Percentiles rank a stretch among this genome's conserved stretches.
Conservation (phyloP, 208 protist genomes). For the Giardia muris region DNA sequence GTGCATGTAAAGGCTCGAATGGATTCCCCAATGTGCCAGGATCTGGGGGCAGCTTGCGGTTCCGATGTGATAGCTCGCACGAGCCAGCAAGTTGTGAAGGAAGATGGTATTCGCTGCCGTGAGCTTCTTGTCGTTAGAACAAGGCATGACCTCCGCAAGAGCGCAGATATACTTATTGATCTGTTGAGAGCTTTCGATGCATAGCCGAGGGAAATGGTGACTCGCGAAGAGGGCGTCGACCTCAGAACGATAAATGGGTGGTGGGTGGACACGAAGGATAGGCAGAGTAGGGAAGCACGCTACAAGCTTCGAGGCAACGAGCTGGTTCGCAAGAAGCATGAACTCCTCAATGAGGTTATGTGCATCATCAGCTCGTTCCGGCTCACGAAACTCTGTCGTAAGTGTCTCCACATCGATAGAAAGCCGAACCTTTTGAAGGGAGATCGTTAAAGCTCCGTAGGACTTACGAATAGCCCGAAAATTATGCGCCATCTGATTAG, state of each 20-base stretch:
- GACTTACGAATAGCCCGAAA: not conserved
- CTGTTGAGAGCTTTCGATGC: not conserved
- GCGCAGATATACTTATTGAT: not conserved
- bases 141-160: not conserved
- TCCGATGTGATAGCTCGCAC: not conserved
- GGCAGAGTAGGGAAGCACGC: not conserved
- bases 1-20: conserved; percentile 25
- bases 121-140: not conserved
- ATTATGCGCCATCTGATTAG: not conserved
- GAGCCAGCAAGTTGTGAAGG: not conserved
- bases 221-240: not conserved
- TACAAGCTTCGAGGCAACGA: not conserved
- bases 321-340: conserved; percentile 35
- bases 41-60: not conserved
- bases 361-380: conserved; percentile 19
- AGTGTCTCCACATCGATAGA: not conserved
- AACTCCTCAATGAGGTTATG: conserved; percentile 38
- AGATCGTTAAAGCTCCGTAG: not conserved
- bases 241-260: not conserved
- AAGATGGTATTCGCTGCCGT: not conserved
- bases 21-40: conserved; percentile 9
- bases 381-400: no score
- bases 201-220: not conserved
- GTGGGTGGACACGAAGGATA: conserved; percentile 19
- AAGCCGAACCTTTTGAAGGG: not conserved